These are phyloP conservation scores for Paramyrothecium sp. DNA, from an alignment of 2,329 filamentous ascomycete species.

Conservation along the genomic window DNA sequence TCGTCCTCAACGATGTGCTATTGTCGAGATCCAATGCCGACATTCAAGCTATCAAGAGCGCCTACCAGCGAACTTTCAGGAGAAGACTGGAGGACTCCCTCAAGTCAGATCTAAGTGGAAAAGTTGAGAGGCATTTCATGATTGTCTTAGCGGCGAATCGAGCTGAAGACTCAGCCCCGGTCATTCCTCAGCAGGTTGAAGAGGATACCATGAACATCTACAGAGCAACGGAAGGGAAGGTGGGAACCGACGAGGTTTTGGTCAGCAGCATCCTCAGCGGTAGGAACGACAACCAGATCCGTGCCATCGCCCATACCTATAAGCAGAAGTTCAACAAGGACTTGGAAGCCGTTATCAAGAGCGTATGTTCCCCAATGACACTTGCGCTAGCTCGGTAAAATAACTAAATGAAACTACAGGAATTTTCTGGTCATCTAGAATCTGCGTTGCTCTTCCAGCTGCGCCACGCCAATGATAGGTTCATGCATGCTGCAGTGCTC, in stretches of 20 bases:
- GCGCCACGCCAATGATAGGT: conserved; percentile 73
- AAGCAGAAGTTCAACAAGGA: conserved; percentile 67
- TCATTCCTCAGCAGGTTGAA: conserved; percentile 72
- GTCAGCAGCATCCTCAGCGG: conserved; percentile 77
- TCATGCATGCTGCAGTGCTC: conserved; percentile 76
- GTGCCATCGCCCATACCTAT: conserved; percentile 77
- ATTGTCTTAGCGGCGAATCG: conserved; percentile 75
- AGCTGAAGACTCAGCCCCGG: conserved; percentile 73
- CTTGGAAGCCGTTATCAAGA: conserved; percentile 72
- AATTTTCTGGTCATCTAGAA: conserved; percentile 93
- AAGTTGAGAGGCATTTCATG: conserved; percentile 82
- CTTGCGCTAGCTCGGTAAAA: not conserved
- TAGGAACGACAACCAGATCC: conserved; percentile 78
- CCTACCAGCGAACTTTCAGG: conserved; percentile 68
- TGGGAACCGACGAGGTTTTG: conserved; percentile 71
- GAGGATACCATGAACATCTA: conserved; percentile 76
- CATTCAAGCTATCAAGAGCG: conserved; percentile 77
- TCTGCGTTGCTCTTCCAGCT: conserved; percentile 79
- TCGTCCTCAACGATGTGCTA: conserved; percentile 81
- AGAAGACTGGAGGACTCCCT: conserved; percentile 70
- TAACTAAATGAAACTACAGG: conserved; percentile 33
- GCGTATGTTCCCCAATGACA: conserved; percentile 38
- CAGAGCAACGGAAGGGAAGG: conserved; percentile 69
- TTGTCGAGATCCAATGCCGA: conserved; percentile 84
- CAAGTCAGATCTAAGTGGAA: conserved; percentile 76